Evolutionary conservation across 73 alveolate genomes (phyloP), one percentile per base, ranked within the genome.

Genomic region (Loxodes magnus): DNA sequence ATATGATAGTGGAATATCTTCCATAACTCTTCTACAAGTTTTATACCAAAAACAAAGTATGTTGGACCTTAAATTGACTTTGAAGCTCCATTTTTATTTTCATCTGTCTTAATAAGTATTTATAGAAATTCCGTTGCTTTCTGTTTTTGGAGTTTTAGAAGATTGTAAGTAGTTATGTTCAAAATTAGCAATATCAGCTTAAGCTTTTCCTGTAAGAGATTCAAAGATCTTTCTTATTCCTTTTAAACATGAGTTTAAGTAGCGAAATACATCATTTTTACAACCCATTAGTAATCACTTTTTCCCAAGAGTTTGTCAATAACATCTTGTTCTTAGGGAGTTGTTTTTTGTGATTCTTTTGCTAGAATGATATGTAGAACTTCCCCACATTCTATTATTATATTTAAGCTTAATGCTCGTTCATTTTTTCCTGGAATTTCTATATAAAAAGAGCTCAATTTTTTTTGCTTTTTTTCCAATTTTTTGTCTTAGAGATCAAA

Each of bases 391-490:
- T 46, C 69, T 52, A 77, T 52, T 17, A 67, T 57, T 0, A 81
- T 64, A 60, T 56, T 61, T 5, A 72, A 58, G 27, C 44, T 56
- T 29, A 51, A 24, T 33, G 68, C 57, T 43, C 64, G 50, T 27
- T 65, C 37, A 28, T 51, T 22, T 16, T 70, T 48, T 14, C 70
- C 86, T 20, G 57, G 63, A 21, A 92, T 66, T 41, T 77, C 93
- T n/a, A 87, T 82, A 56, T 74, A 84, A 64, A 88, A 79, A 34
- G 94, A 74, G 17, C 93, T 75, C 5, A 89, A 56, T 31, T 80
- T 54, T 43, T 48, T 51, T 74, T 46, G 39, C 35, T 56, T 37
- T 34, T 24, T 71, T 60, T 35, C 35, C 52, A 41, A 21, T 38
- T 51, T 64, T 27, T 71, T 26, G 36, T 70, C 57, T 41, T 66